phyloP scores from a whole-genome alignment of 139 green algal genomes.

The Axilococcus clingmanii region DNA sequence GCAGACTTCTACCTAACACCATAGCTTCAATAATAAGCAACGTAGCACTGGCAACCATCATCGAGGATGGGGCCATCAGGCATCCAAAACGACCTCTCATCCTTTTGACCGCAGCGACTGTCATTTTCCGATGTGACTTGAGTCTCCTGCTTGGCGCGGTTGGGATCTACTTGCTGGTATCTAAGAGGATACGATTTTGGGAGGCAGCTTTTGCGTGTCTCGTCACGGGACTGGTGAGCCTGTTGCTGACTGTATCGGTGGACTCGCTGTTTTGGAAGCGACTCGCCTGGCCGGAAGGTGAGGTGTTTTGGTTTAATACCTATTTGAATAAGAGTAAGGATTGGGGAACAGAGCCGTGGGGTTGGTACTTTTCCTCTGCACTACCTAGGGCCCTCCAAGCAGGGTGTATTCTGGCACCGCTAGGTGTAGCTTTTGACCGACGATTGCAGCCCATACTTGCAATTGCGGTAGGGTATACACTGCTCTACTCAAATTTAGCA shows the following conservation, averaged over 20 bases:
- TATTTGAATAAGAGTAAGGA: constrained; percentile 47
- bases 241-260: constrained; percentile 36
- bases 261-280: constrained; percentile 66
- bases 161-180: constrained; percentile 49
- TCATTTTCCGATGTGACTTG: constrained; percentile 68
- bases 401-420: constrained; percentile 30
- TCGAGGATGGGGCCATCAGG: too few relatives aligned
- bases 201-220: constrained; percentile 8
- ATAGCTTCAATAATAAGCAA: constrained; percentile 52
- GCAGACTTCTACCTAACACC: constrained; percentile 65
- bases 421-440: constrained; percentile 33
- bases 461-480: constrained; percentile 36
- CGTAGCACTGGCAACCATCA: constrained; percentile 36
- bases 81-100: constrained; percentile 15
- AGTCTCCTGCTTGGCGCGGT: constrained; percentile 51
- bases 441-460: constrained; percentile 4
- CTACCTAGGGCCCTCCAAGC: constrained; percentile 45
- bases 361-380: constrained; percentile 66
- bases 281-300: constrained; percentile 70
- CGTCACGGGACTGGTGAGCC: constrained; percentile 7
- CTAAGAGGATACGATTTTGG: constrained; percentile 10
- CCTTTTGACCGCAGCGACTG: constrained; percentile 28
- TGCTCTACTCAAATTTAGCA: constrained; percentile 62
- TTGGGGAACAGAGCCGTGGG: constrained; percentile 53
- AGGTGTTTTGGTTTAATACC: constrained; percentile 83